phyloP scores from a whole-genome alignment of 1,284 basidiomycete genomes.

The Agroathelia rolfsii region DNA sequence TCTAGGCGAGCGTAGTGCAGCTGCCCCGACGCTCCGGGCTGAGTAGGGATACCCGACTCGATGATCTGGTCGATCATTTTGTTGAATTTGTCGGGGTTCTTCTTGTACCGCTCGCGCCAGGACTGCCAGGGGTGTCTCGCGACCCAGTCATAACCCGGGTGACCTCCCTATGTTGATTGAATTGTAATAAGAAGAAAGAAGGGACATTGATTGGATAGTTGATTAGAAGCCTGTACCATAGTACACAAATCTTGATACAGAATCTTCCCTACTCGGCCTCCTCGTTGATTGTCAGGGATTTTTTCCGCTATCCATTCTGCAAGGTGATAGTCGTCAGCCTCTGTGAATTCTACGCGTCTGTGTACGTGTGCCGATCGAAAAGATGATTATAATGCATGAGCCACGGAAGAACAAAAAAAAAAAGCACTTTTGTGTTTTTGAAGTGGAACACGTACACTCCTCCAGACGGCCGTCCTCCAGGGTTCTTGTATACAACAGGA shows the following conservation, averaged over 20 bases:
- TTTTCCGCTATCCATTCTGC: constrained; percentile 70
- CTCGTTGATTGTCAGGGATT: constrained; percentile 70
- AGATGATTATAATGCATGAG: constrained; percentile 6
- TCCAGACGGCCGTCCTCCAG: constrained; percentile 66
- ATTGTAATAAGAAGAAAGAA: constrained; percentile 2
- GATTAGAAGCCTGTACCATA: too few relatives aligned
- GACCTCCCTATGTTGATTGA: constrained; percentile 31
- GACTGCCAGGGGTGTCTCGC: constrained; percentile 37
- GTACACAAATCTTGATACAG: constrained; percentile 57
- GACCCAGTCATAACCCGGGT: constrained; percentile 50
- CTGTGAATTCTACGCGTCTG: constrained; percentile 67
- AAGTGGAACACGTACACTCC: constrained; percentile 61
- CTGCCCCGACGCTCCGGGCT: constrained; percentile 66
- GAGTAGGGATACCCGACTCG: constrained; percentile 50
- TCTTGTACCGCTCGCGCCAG: constrained; percentile 46
- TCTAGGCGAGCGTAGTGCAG: constrained; percentile 66
- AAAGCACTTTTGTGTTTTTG: too few relatives aligned
- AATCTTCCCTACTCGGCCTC: constrained; percentile 68
- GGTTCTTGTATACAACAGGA: constrained; percentile 69
- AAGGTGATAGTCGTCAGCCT: constrained; percentile 60
- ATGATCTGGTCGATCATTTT: constrained; percentile 43
- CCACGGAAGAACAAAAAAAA: constrained; percentile 1
- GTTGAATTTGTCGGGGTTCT: constrained; percentile 30
- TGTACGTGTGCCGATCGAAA: too few relatives aligned
- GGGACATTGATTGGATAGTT: too few relatives aligned